Percentiles rank a stretch among this genome's conserved stretches.
phyloP scores from a whole-genome alignment of 2,329 filamentous ascomycete species.

The Fusarium neocosmosporiellum region DNA sequence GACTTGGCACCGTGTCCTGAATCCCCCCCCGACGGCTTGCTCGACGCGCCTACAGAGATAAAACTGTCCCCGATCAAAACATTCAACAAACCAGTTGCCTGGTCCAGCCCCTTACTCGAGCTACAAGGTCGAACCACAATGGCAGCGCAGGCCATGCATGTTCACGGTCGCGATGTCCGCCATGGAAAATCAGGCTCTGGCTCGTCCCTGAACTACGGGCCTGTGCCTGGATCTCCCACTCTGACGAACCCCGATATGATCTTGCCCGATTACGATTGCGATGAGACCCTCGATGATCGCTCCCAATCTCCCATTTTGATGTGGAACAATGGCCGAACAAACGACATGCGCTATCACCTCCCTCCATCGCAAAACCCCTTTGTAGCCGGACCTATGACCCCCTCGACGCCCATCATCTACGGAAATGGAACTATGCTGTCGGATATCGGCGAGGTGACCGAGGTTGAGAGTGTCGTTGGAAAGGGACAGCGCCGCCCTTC shows the following conservation, averaged over 20 bases:
- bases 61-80: background rate
- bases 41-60: conserved; percentile 13
- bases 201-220: conserved; percentile 53
- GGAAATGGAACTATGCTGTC: conserved; percentile 77
- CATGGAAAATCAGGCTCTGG: conserved; percentile 42
- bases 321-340: conserved; percentile 61
- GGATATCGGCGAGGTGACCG: conserved; percentile 70
- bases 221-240: conserved; percentile 80
- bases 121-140: conserved; percentile 34
- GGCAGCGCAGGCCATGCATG: conserved; percentile 45
- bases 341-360: conserved; percentile 55
- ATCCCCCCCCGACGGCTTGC: conserved; percentile 10
- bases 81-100: background rate
- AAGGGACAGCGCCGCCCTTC: conserved; percentile 53
- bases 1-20: conserved; percentile 26
- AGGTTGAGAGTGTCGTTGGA: conserved; percentile 63
- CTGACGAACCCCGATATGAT: conserved; percentile 97
- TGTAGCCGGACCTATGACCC: conserved; percentile 56
- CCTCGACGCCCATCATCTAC: conserved; percentile 74
- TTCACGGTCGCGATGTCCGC: conserved; percentile 43
- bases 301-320: conserved; percentile 63
- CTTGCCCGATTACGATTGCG: conserved; percentile 77
- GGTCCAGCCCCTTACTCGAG: conserved; percentile 1
- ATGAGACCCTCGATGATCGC: conserved; percentile 63
- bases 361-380: conserved; percentile 52